Base-by-base conservation (phyloP, 192 early-diverging fungal species). In the Gonapodya prolifera region DNA sequence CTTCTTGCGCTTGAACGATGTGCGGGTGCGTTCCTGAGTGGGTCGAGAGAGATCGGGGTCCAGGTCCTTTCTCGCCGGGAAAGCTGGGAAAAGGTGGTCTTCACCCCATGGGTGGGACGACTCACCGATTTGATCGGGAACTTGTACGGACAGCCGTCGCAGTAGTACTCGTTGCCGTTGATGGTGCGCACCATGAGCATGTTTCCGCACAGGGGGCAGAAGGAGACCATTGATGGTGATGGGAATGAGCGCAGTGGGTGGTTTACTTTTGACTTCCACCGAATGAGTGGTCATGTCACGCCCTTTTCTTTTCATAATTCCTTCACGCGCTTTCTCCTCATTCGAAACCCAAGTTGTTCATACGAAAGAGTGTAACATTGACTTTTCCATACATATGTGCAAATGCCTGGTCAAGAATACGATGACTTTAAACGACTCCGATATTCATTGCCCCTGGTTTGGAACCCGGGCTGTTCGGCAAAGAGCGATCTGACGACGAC, bases 61-160 rank as follows among this genome's bases (percentile, higher is more conserved):
- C 33, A 61, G 28, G 30, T 77, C 2, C 0, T 35, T 1, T 16
- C 23, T 34, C 23, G 35, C 17, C 35, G n/a, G 33, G 70, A 35
- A 28, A 33, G 33, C 13, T 34, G 36, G 61, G n/a, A 31, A 8
- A 17, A 33, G 33, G 0, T 28, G 77, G 34, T 32, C 33, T 8
- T 2, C 0, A 13, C 70, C 30, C 70, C 18, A 69, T 34, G 33
- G 0, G 69, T 18, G 30, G 30, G 70, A 8, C 45, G 23, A 80
- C 82, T 78, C 81, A 88, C 85, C 35, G 85, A 86, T 76, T 82
- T 86, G 2, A 96, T 89, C 29, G 86, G 89, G 77, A 84, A 93
- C n/a, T 90, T 83, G 80, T 94, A 98, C 16, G 94, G 94, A 80
- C 96, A 98, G 2, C 92, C 89, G 81, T 93, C 92, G 83, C 96